Conservation (phyloP, 352 stramenopile genomes). For the Phytophthora quininea region DNA sequence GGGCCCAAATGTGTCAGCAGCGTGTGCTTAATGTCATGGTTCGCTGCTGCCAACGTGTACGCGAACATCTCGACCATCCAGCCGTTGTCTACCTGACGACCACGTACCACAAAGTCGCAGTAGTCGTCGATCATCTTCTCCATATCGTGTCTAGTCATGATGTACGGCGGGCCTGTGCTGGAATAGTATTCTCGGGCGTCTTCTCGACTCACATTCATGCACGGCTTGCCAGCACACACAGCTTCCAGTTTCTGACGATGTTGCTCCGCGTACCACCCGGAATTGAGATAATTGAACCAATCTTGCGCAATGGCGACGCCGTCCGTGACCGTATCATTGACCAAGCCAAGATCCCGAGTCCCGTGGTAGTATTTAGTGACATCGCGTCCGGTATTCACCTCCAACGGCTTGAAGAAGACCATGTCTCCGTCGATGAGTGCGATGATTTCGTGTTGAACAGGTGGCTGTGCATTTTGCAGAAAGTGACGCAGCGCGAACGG, state of each 20-base stretch:
- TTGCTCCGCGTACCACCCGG: conserved; percentile 42
- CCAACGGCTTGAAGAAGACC: conserved; percentile 50
- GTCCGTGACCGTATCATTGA: conserved; percentile 52
- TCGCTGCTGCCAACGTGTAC: conserved; percentile 52
- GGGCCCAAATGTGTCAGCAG: conserved; percentile 47
- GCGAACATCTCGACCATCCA: conserved; percentile 74
- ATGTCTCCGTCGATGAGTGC: conserved; percentile 49
- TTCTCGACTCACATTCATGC: conserved; percentile 33
- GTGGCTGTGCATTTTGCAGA: conserved; percentile 46
- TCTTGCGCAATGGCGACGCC: conserved; percentile 55
- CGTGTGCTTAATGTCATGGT: conserved; percentile 64
- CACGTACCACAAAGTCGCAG: conserved; percentile 47
- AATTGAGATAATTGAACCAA: conserved; percentile 49
- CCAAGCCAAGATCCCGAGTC: conserved; percentile 28
- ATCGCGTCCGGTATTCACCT: conserved; percentile 47
- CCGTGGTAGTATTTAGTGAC: conserved; percentile 50
- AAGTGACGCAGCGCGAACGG: conserved; percentile 60
- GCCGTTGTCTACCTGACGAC: conserved; percentile 36
- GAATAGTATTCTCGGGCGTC: conserved; percentile 52
- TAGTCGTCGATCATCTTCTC: conserved; percentile 58
- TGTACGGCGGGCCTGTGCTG: conserved; percentile 60
- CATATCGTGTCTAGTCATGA: conserved; percentile 59
- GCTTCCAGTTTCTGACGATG: conserved; percentile 33
- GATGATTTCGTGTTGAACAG: conserved; percentile 43
- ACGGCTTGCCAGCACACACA: conserved; percentile 42